Evolutionary conservation across 208 protist species (phyloP), one percentile per base, ranked within the genome.

Genomic region (Acanthamoeba lenticulata): DNA sequence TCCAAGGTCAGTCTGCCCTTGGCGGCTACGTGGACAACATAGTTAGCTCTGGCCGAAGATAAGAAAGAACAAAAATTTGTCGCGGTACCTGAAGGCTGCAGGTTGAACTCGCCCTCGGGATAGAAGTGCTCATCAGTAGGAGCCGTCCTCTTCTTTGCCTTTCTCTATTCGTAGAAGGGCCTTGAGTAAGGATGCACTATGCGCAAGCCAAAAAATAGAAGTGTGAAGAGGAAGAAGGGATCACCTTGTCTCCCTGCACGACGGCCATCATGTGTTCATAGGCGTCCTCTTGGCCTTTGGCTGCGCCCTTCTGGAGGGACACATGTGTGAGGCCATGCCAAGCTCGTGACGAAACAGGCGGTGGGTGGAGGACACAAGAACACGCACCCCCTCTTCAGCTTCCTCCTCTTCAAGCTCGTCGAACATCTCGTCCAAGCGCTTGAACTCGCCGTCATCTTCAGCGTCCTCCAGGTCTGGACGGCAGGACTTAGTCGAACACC

Each of bases 221-320:
- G 34, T 9, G 1, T 29, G 38, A 38, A 7, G 62, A 32, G 62
- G 62, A 29, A 40, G n/a, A 38, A 19, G 32, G 27, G 13, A 27
- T 60, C 21, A 88, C 77, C 86, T 92, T 92, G n/a, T n/a, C n/a
- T 27, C 62, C 62, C 55, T 92, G 86, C 29, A 92, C 36, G 7
- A 55, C 42, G 36, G 86, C 86, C 86, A 92, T 77, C 86, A 92
- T 92, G 24, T 72, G 47, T n/a, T 92, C 86, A 72, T 92, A 92
- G 38, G 86, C 86, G 38, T 24, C n/a, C 4, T 88, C 77, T 44
- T 88, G 44, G 6, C 32, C 62, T 55, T 89, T 89, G 44, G 21
- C 19, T 13, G 32, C 81, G 45, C 21, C 9, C n/a, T 40, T 45
- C 38, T 45, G n/a, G 32, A 9, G 9, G 17, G 69, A 32, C 11